phyloP scores from a whole-genome alignment of 495 filamentous ascomycete species.

The Neurospora sp. region DNA sequence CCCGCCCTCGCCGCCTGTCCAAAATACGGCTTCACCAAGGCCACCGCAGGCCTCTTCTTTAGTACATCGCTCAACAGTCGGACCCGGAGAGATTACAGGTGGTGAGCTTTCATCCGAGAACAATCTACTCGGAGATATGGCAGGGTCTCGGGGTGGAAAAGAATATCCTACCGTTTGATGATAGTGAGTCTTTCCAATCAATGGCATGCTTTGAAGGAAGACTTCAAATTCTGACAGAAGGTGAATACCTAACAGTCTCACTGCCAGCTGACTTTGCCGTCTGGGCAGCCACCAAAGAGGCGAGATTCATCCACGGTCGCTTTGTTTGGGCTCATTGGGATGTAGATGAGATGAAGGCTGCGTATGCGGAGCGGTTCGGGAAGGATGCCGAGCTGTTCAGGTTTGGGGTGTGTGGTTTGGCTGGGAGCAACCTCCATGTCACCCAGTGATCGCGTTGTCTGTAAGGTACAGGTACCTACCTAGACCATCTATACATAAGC shows the following conservation, averaged over 20 bases:
- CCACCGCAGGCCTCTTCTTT: constrained; percentile 24
- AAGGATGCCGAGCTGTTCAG: background rate
- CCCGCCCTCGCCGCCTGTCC: background rate
- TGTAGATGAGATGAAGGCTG: constrained; percentile 34
- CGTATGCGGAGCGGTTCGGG: background rate
- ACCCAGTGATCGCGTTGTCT: background rate
- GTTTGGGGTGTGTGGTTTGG: background rate
- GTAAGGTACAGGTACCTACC: background rate
- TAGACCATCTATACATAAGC: no score
- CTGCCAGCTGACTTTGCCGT: constrained; percentile 39
- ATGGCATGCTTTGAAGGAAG: background rate
- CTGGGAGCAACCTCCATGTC: background rate
- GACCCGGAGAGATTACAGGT: constrained; percentile 27
- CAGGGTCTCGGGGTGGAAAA: constrained; percentile 9
- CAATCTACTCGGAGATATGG: constrained; percentile 21
- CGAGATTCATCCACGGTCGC: constrained; percentile 42
- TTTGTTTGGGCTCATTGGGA: constrained; percentile 44
- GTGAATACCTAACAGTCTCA: constrained; percentile 14
- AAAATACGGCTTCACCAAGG: constrained; percentile 30
- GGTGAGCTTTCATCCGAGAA: constrained; percentile 35
- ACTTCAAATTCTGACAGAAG: background rate
- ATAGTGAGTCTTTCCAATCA: constrained; percentile 18
- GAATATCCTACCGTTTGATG: constrained; percentile 20
- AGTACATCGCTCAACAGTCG: constrained; percentile 24
- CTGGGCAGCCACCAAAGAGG: constrained; percentile 39